These are phyloP conservation scores for Amaranthus hypochondriacus DNA, from an alignment of 148 eudicot species.

Conservation along the genomic window DNA sequence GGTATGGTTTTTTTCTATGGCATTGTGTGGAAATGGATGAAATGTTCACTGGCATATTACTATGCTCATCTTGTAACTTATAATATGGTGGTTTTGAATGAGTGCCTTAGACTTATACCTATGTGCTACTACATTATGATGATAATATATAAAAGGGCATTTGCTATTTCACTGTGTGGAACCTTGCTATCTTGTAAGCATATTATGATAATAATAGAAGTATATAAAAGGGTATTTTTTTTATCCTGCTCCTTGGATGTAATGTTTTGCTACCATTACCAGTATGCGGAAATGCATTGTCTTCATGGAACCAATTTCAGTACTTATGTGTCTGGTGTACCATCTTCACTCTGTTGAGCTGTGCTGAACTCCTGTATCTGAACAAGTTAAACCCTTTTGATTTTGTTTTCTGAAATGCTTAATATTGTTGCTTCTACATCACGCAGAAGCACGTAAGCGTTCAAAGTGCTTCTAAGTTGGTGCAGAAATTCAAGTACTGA, in stretches of 20 bases:
- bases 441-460: background rate
- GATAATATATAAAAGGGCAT: conserved; percentile 21
- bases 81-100: conserved; percentile 16
- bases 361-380: too few species aligned
- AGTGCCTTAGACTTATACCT: conserved; percentile 16
- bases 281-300: background rate
- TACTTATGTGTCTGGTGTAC: background rate
- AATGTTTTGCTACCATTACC: too few species aligned
- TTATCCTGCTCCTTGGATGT: too few species aligned
- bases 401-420: too few species aligned
- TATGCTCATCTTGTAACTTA: conserved; percentile 17
- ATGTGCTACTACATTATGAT: conserved; percentile 16
- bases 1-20: conserved; percentile 27
- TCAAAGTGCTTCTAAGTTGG: background rate
- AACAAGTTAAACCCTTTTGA: too few species aligned
- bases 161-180: conserved; percentile 7
- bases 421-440: background rate
- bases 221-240: too few species aligned
- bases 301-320: background rate
- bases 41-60: conserved; percentile 13
- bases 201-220: too few species aligned
- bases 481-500: too few species aligned
- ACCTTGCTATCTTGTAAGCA: background rate
- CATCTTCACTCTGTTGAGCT: background rate
- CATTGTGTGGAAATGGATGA: conserved; percentile 15